Base-by-base conservation (phyloP, 179 eudicot genomes). In the Silene coronaria region DNA sequence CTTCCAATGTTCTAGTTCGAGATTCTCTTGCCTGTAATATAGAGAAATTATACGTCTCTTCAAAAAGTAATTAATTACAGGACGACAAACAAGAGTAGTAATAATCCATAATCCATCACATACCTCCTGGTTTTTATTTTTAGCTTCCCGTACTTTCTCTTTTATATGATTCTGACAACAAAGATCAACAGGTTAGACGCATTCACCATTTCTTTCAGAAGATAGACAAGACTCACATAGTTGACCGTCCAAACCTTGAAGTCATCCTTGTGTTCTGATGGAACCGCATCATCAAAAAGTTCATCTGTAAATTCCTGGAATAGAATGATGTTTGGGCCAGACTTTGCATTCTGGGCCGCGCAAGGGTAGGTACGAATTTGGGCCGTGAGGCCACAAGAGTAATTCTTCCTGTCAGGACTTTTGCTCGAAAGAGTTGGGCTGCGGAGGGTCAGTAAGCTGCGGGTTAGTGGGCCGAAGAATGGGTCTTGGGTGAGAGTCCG, bases 121-220 rank as follows among this genome's bases (percentile, higher is more conserved):
- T 81, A 93, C 98, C 96, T 90, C 91, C 14, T 96, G 86, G 55
- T 95, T 95, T 69, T 85, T 88, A 80, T 79, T 89, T 81, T 86
- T 95, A 3, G 82, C 91, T 82, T 85, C 95, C 21, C 91, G 89
- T 61, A 95, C 97, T 82, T 87, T 85, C 81, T 87, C 94, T 78
- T 71, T 86, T 27, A 92, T 78, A 85, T 81, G 88, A 21, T 86
- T 87, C 98, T 94, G 81, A 66, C 67, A 71, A 61, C 30, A 28
- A 77, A 1, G 70, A 27, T 71, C 48, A 57, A 16, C n/a, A 32
- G 60, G 53, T 69, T 45, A 73, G 61, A 65, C 38, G 1, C 46
- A 21, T 61, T 62, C 34, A 36, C 30, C 16, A 23, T 75, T 59
- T 46, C 28, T 55, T 19, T 16, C 19, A 34, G 23, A 75, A 75